Percentiles rank a stretch among this genome's conserved stretches.
These are phyloP conservation scores for Colletotrichum sp. DNA, from an alignment of 2,329 filamentous ascomycete species.

Conservation along the genomic window DNA sequence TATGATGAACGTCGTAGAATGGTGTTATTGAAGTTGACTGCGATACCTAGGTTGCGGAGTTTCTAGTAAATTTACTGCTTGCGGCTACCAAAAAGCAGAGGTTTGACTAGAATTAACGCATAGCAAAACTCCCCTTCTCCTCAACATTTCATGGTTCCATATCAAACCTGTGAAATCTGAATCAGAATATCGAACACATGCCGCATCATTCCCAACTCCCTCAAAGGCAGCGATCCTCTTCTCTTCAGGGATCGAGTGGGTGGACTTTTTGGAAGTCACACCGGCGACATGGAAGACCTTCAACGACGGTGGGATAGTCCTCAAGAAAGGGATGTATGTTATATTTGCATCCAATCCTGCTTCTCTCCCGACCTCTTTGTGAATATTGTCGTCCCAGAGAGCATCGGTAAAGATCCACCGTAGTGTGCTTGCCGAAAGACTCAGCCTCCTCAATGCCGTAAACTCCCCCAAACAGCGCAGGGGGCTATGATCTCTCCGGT, in stretches of 20 bases:
- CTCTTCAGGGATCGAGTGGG: background rate
- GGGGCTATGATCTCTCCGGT: background rate
- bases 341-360: background rate
- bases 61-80: accelerated
- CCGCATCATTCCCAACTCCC: background rate
- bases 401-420: background rate
- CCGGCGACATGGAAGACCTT: background rate
- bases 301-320: background rate
- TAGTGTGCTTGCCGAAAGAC: background rate
- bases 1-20: background rate
- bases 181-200: background rate
- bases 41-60: background rate
- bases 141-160: background rate
- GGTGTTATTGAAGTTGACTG: background rate
- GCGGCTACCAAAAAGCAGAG: background rate
- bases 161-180: background rate
- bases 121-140: background rate
- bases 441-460: background rate
- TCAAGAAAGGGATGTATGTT: background rate
- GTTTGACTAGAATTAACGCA: background rate
- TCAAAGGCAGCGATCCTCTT: background rate
- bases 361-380: background rate
- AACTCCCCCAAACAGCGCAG: background rate
- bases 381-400: background rate
- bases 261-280: background rate